Percentiles rank a stretch among this genome's conserved stretches.
These are phyloP conservation scores for Davidsoniella australis DNA, from an alignment of 2,329 filamentous ascomycete species.

Conservation along the genomic window DNA sequence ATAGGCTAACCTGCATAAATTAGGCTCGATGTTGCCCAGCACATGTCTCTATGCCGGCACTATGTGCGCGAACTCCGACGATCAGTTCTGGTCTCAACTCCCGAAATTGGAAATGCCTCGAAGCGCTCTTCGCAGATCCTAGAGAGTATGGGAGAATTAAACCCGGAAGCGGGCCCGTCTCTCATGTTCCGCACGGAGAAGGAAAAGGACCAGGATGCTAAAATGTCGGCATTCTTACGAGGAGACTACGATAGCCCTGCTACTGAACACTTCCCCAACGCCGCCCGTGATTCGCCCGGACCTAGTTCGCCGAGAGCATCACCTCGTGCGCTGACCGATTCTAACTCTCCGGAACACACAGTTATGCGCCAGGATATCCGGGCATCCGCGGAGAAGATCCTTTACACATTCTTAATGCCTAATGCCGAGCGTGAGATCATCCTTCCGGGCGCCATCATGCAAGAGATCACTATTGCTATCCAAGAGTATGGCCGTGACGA, in stretches of 20 bases:
- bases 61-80: slow-evolving; percentile 90
- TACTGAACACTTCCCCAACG: neutral
- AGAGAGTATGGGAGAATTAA: slow-evolving; percentile 54
- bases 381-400: slow-evolving; percentile 88
- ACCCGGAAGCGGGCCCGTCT: slow-evolving; percentile 39
- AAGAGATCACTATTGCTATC: slow-evolving; percentile 71
- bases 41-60: slow-evolving; percentile 93
- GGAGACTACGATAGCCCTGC: slow-evolving; percentile 29
- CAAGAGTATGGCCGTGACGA: slow-evolving; percentile 87
- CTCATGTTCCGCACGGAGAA: slow-evolving; percentile 49
- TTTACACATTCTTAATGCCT: slow-evolving; percentile 92
- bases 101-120: slow-evolving; percentile 70
- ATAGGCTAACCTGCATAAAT: neutral
- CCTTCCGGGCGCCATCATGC: slow-evolving; percentile 70
- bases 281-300: slow-evolving; percentile 16
- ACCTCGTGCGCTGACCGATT: slow-evolving; percentile 48
- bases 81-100: slow-evolving; percentile 83
- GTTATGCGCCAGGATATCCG: slow-evolving; percentile 82
- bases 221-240: slow-evolving; percentile 79
- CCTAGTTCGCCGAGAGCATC: slow-evolving; percentile 38
- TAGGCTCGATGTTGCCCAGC: slow-evolving; percentile 97
- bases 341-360: slow-evolving; percentile 65
- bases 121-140: slow-evolving; percentile 72
- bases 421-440: slow-evolving; percentile 96
- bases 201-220: slow-evolving; percentile 67